Percentiles rank a stretch among this genome's conserved stretches.
Evolutionary conservation across 2,329 filamentous ascomycete species (phyloP).

Genomic region (Colletotrichum sp.): DNA sequence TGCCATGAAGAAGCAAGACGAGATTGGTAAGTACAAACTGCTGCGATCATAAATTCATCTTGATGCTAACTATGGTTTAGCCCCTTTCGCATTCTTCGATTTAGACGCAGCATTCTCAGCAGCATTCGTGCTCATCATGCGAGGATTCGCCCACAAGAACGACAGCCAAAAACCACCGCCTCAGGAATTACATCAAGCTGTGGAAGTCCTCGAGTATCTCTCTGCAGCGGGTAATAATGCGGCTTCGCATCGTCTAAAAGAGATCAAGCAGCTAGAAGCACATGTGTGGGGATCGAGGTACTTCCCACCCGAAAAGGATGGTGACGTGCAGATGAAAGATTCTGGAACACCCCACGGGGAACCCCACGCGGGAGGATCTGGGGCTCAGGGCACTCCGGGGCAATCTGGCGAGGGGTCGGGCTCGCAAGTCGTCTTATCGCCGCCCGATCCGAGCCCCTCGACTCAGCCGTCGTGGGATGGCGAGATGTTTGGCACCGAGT

Average conservation of each 20-base stretch:
- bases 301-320: constrained; percentile 15
- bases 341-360: constrained; percentile 21
- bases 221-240: constrained; percentile 28
- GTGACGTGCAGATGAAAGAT: constrained; percentile 16
- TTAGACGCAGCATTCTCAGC: constrained; percentile 32
- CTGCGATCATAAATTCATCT: neutral
- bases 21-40: constrained; percentile 20
- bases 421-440: neutral
- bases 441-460: constrained; percentile 6
- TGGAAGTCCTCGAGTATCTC: constrained; percentile 27
- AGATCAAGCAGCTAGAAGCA: constrained; percentile 30
- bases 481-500: constrained; percentile 11
- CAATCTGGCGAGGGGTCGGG: neutral
- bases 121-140: constrained; percentile 31
- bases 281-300: constrained; percentile 29
- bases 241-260: constrained; percentile 26
- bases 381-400: neutral
- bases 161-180: constrained; percentile 26
- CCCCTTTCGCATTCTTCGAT: constrained; percentile 31
- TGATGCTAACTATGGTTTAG: neutral
- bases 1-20: constrained; percentile 24
- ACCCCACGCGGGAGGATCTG: neutral
- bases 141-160: constrained; percentile 28
- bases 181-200: constrained; percentile 26
- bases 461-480: constrained; percentile 17